Conservation (phyloP, 1,139 yeast genomes). For the Magnusiomyces suaveolens region DNA sequence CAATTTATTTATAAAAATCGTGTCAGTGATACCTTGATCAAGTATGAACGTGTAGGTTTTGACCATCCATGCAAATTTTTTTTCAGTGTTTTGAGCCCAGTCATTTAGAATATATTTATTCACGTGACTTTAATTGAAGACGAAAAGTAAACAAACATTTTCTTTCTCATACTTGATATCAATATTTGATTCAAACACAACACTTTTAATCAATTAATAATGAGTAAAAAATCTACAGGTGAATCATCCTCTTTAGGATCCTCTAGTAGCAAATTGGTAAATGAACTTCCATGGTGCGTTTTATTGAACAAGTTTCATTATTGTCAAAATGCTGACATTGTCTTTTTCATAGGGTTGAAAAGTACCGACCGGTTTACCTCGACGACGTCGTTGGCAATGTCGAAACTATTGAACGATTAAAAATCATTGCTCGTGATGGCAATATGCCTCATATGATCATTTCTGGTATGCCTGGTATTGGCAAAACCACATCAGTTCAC, state of each 20-base stretch:
- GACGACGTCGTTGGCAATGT: slow-evolving; percentile 88
- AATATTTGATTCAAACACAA: no score
- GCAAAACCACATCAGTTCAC: slow-evolving; percentile 88
- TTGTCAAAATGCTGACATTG: not conserved
- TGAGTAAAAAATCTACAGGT: no score
- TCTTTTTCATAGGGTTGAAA: slow-evolving; percentile 60
- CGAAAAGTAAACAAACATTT: no score
- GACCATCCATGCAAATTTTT: no score
- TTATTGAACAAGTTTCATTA: not conserved
- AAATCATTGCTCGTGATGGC: slow-evolving; percentile 81
- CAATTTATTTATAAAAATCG: no score
- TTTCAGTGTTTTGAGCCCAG: no score
- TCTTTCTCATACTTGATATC: no score
- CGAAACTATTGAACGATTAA: slow-evolving; percentile 77
- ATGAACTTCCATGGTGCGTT: slow-evolving; percentile 5
- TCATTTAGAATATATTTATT: no score
- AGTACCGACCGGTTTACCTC: slow-evolving; percentile 72
- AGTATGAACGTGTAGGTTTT: no score
- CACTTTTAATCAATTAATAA: no score
- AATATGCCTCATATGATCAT: slow-evolving; percentile 95
- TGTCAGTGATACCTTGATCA: no score
- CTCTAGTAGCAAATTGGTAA: not conserved
- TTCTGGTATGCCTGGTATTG: slow-evolving; percentile 93
- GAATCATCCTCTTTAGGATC: not conserved
- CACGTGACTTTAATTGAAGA: no score